A percentile compares a stretch with the other conserved stretches of the same genome.
Conservation (phyloP, 2,329 filamentous ascomycete species). For the Botrytis fabae region DNA sequence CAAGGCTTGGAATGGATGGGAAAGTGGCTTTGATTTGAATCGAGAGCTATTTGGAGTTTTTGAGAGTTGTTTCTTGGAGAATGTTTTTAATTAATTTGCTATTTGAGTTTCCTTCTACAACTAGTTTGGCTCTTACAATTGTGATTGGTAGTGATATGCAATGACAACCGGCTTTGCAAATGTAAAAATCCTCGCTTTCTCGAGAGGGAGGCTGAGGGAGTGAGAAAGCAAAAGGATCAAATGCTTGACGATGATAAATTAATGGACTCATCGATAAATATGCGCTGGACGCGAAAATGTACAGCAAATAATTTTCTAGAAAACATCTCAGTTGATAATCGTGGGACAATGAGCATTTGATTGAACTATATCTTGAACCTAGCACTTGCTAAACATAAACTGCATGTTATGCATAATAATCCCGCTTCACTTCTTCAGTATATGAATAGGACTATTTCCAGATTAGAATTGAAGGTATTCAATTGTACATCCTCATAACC, state of each 20-base stretch:
- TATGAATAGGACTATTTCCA: neutral
- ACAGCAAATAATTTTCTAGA: neutral
- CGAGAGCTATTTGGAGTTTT: neutral
- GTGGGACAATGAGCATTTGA: neutral
- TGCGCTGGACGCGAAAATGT: neutral
- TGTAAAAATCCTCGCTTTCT: neutral
- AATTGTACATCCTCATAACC: neutral
- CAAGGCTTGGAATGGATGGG: constrained; percentile 32
- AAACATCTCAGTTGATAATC: neutral
- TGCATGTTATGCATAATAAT: neutral
- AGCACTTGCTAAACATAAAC: neutral
- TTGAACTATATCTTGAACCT: neutral
- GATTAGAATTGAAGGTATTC: neutral
- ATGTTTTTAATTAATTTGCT: neutral
- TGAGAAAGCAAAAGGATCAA: neutral
- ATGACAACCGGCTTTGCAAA: neutral
- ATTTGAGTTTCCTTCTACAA: neutral
- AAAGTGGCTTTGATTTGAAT: constrained; percentile 19
- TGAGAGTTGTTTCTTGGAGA: neutral
- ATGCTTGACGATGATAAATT: neutral
- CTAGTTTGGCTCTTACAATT: accelerated
- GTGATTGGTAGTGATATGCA: neutral
- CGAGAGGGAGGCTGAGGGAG: too few relatives aligned
- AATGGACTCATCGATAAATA: neutral
- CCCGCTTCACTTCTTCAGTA: neutral